Conservation (phyloP, 345 rosid species). For the Capsella bursapastoris region DNA sequence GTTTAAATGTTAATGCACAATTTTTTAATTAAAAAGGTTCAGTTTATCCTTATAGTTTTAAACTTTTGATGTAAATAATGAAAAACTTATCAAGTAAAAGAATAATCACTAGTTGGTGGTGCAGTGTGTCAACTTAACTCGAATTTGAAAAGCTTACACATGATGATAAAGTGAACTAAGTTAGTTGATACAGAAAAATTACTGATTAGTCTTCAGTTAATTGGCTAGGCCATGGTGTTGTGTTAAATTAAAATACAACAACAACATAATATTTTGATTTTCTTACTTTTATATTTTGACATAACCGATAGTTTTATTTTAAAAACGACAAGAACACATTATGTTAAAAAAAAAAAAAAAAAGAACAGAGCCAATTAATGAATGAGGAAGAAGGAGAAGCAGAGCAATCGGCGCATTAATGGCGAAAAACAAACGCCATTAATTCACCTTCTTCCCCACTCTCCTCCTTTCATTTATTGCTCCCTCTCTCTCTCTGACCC, state of each 20-base stretch:
- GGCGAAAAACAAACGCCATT: constrained; percentile 58
- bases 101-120: no score
- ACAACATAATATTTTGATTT: no score
- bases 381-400: constrained; percentile 45
- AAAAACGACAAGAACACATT: constrained; percentile 4
- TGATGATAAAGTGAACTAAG: no score
- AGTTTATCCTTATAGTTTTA: no score
- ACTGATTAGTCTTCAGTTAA: background rate
- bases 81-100: no score
- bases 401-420: constrained; percentile 58
- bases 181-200: background rate
- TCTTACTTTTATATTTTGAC: background rate
- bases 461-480: constrained; percentile 50
- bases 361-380: constrained; percentile 39
- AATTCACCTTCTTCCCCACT: constrained; percentile 50
- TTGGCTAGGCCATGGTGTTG: no score
- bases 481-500: constrained; percentile 39
- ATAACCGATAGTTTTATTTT: background rate
- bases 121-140: no score
- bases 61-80: no score
- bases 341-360: constrained; percentile 6
- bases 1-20: no score
- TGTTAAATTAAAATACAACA: no score
- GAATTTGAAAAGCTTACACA: no score
- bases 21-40: no score